Conservation (phyloP, 2,329 filamentous ascomycete species). For the Cadophora gregata region DNA sequence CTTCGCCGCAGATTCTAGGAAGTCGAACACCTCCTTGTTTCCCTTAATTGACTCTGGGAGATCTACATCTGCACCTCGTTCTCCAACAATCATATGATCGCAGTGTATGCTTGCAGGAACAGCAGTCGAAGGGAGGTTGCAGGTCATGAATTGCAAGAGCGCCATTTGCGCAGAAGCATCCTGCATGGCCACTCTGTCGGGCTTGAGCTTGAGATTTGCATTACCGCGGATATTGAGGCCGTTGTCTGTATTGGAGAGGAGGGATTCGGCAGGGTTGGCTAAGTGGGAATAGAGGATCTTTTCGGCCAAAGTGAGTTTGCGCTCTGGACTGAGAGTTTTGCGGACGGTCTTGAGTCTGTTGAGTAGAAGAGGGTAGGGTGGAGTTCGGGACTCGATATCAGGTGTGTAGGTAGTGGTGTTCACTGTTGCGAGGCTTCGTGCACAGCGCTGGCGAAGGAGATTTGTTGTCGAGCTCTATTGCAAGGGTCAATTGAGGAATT, state of each 20-base stretch:
- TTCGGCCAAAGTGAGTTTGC: constrained; percentile 83
- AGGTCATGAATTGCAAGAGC: constrained; percentile 97
- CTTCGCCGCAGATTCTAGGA: constrained; percentile 88
- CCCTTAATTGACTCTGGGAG: constrained; percentile 83
- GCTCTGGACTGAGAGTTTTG: constrained; percentile 68
- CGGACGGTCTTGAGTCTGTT: constrained; percentile 77
- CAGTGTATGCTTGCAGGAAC: constrained; percentile 98
- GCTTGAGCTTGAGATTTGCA: constrained; percentile 95
- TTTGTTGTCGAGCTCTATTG: constrained; percentile 33
- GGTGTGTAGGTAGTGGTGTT: constrained; percentile 36
- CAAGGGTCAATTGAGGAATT: constrained; percentile 31
- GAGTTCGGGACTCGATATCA: constrained; percentile 49
- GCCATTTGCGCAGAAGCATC: constrained; percentile 99
- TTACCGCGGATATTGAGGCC: constrained; percentile 83
- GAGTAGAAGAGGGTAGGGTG: constrained; percentile 84
- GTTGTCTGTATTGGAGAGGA: constrained; percentile 82
- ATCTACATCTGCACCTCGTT: constrained; percentile 87
- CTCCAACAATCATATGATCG: constrained; percentile 97
- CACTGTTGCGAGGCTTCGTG: constrained; percentile 42
- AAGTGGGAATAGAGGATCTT: constrained; percentile 99
- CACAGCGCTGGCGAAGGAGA: constrained; percentile 30
- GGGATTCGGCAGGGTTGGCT: constrained; percentile 85
- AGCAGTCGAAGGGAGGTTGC: constrained; percentile 84
- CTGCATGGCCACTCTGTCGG: constrained; percentile 98
- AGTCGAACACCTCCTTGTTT: constrained; percentile 98